Evolutionary conservation across 345 rosid genomes (phyloP).

Genomic region (Populus tremula): DNA sequence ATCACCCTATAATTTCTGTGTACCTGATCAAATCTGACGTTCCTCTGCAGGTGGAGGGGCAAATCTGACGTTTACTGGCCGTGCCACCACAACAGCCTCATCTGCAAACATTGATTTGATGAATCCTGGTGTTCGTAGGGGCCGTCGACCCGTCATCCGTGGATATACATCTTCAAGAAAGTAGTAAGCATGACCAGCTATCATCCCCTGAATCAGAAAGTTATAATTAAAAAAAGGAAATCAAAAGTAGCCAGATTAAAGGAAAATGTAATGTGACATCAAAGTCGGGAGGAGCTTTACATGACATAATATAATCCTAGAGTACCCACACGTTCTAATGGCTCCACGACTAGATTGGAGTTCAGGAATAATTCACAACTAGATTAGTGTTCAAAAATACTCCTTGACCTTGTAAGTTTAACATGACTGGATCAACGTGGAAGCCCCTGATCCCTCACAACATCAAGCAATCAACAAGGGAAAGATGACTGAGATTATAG

Average conservation of each 20-base stretch:
- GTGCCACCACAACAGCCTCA: constrained; percentile 73
- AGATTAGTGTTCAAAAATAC: background rate
- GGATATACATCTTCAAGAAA: constrained; percentile 95
- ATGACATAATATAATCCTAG: background rate
- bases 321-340: background rate
- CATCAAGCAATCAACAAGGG: background rate
- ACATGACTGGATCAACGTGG: background rate
- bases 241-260: too few relatives aligned
- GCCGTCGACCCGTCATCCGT: constrained; percentile 71
- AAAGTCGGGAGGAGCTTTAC: background rate
- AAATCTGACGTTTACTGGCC: constrained; percentile 72
- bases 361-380: background rate
- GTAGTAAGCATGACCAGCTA: constrained; percentile 97
- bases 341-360: background rate
- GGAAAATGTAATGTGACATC: background rate
- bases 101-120: constrained; percentile 81
- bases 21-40: constrained; percentile 43
- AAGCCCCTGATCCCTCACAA: background rate
- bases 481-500: background rate
- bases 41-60: constrained; percentile 73
- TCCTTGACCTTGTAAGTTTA: background rate
- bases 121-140: constrained; percentile 75
- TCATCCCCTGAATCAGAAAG: constrained; percentile 72
- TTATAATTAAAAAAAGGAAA: background rate
- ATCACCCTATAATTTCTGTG: background rate